These are phyloP conservation scores for Plasmodium malariae DNA, from an alignment of 169 alveolate genomes.

Conservation along the genomic window DNA sequence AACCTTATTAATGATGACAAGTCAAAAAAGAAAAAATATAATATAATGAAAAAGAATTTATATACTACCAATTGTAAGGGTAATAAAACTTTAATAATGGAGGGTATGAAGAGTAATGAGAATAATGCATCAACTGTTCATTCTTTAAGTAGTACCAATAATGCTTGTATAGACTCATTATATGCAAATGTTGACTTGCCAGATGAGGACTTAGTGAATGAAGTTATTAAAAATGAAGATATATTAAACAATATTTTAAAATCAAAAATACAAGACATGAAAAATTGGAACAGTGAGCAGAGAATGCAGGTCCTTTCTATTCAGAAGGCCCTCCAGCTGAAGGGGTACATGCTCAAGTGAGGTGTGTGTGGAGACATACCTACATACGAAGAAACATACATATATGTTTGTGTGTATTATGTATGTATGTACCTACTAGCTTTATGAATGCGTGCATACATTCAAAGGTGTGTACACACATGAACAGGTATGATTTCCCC, in stretches of 20 bases:
- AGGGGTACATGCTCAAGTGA: slow-evolving; percentile 49
- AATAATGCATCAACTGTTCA: neutral
- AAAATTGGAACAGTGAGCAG: slow-evolving; percentile 44
- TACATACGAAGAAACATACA: no score
- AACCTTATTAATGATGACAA: neutral
- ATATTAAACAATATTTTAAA: slow-evolving; percentile 65
- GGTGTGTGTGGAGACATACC: neutral
- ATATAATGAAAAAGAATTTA: neutral
- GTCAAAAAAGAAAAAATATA: neutral
- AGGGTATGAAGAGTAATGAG: neutral
- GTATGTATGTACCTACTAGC: no score
- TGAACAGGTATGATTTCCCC: neutral
- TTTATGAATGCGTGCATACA: no score
- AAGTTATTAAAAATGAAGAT: slow-evolving; percentile 38
- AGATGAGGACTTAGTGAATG: slow-evolving; percentile 62
- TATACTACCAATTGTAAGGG: neutral
- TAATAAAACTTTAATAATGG: neutral
- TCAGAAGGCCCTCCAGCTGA: slow-evolving; percentile 50
- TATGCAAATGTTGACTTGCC: slow-evolving; percentile 33
- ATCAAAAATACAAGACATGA: slow-evolving; percentile 53
- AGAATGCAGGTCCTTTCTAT: slow-evolving; percentile 40
- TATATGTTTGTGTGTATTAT: no score
- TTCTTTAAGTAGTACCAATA: neutral
- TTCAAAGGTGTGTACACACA: no score
- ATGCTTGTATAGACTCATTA: neutral